These are phyloP conservation scores for Neurospora sp. DNA, from an alignment of 2,329 filamentous ascomycete species.

Conservation along the genomic window DNA sequence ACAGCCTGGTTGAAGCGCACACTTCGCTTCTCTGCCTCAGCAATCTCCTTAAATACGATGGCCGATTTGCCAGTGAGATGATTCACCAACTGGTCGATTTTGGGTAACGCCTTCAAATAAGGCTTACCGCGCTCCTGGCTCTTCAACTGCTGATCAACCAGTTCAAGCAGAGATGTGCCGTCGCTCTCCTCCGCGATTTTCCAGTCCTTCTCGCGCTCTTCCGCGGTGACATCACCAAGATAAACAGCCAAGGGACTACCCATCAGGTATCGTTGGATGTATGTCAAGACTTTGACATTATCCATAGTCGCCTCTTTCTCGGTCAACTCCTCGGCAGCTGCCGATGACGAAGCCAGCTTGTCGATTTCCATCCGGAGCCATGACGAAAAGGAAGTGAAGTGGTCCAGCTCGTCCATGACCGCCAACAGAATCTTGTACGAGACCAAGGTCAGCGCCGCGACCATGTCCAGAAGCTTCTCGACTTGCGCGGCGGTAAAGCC, in stretches of 20 bases:
- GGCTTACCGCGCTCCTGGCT: conserved; percentile 35
- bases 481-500: conserved; percentile 57
- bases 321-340: conserved; percentile 58
- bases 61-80: conserved; percentile 48
- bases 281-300: conserved; percentile 60
- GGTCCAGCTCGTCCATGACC: conserved; percentile 64
- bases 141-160: conserved; percentile 39
- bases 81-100: conserved; percentile 53
- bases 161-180: conserved; percentile 31
- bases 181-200: conserved; percentile 29
- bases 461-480: conserved; percentile 55
- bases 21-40: conserved; percentile 57
- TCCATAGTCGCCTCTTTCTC: conserved; percentile 73
- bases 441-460: conserved; percentile 66
- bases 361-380: conserved; percentile 84
- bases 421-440: conserved; percentile 62
- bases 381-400: conserved; percentile 67
- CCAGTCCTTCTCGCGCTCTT: conserved; percentile 40
- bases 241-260: conserved; percentile 55
- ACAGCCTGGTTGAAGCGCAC: conserved; percentile 54
- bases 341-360: conserved; percentile 52
- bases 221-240: conserved; percentile 39
- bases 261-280: conserved; percentile 62
- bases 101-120: conserved; percentile 43
- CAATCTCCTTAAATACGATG: conserved; percentile 56